A percentile compares a stretch with the other conserved stretches of the same genome.
These are phyloP conservation scores for Crithidia fasciculata DNA, from an alignment of 208 protist species.

Conservation along the genomic window DNA sequence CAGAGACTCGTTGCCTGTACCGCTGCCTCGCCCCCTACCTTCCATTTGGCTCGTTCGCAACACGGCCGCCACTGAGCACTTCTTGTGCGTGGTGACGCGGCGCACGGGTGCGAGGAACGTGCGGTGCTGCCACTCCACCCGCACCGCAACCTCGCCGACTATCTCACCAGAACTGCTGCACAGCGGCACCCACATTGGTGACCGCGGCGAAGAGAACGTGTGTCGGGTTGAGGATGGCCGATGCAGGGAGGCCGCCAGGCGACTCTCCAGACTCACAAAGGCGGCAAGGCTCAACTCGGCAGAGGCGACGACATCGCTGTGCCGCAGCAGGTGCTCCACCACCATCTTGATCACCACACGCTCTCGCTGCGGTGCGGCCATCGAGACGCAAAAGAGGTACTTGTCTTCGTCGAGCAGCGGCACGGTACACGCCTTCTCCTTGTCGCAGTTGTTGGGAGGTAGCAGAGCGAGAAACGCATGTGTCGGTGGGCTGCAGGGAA, in stretches of 20 bases:
- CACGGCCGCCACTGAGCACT: conserved; percentile 6
- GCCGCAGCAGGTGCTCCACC: conserved; percentile 12
- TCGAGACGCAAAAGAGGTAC: conserved; percentile 15
- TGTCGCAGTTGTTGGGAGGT: neutral
- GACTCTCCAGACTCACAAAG: conserved; percentile 19
- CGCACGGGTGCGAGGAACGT: conserved; percentile 4
- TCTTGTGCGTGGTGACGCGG: conserved; percentile 20
- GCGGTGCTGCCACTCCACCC: conserved; percentile 17
- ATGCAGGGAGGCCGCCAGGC: conserved; percentile 11
- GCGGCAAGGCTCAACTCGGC: conserved; percentile 24
- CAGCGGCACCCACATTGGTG: conserved; percentile 7
- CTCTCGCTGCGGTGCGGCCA: conserved; percentile 10
- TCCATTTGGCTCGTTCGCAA: neutral
- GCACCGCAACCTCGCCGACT: conserved; percentile 14
- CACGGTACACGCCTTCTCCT: neutral
- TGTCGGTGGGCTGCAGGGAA: neutral
- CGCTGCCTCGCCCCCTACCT: neutral
- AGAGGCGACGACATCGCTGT: conserved; percentile 25
- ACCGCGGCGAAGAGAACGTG: neutral
- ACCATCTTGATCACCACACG: conserved; percentile 16
- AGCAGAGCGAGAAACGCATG: neutral
- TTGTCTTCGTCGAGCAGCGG: conserved; percentile 22
- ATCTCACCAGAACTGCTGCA: neutral
- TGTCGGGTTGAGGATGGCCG: neutral
- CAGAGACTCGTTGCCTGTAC: neutral